Percentiles rank a stretch among this genome's conserved stretches.
phyloP scores from a whole-genome alignment of 331 rosid species.

The Telfairia occidentalis region DNA sequence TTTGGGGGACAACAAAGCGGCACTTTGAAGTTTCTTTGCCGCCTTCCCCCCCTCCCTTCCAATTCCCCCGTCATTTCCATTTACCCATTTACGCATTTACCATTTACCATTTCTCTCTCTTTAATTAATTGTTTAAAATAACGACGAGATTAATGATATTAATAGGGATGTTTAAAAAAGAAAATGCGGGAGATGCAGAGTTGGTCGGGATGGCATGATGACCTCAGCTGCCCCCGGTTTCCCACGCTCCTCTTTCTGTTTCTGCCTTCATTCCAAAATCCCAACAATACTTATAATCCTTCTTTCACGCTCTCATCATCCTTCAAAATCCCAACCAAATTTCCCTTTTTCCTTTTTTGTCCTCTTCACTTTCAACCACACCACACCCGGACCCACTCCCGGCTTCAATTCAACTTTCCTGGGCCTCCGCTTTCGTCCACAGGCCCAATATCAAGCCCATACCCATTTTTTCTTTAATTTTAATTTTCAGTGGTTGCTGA shows the following conservation, averaged over 20 bases:
- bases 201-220: slow-evolving; percentile 16
- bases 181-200: neutral
- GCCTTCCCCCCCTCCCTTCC: slow-evolving; percentile 23
- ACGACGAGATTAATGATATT: neutral
- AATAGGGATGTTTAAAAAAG: neutral
- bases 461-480: no score
- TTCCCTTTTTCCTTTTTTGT: no score
- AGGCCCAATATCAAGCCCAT: neutral
- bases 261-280: no score
- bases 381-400: no score
- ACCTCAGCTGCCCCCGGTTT: slow-evolving; percentile 9
- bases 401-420: no score
- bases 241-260: neutral
- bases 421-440: neutral
- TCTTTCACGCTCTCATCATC: neutral
- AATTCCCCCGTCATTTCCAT: neutral
- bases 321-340: no score
- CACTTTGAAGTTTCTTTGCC: slow-evolving; percentile 42
- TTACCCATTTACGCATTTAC: slow-evolving; percentile 25
- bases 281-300: neutral
- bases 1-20: slow-evolving; percentile 59
- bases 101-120: neutral
- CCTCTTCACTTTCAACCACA: no score
- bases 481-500: no score
- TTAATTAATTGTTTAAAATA: neutral